These are phyloP conservation scores for Russula ochroleuca DNA, from an alignment of 768 basidiomycete genomes.

Conservation along the genomic window DNA sequence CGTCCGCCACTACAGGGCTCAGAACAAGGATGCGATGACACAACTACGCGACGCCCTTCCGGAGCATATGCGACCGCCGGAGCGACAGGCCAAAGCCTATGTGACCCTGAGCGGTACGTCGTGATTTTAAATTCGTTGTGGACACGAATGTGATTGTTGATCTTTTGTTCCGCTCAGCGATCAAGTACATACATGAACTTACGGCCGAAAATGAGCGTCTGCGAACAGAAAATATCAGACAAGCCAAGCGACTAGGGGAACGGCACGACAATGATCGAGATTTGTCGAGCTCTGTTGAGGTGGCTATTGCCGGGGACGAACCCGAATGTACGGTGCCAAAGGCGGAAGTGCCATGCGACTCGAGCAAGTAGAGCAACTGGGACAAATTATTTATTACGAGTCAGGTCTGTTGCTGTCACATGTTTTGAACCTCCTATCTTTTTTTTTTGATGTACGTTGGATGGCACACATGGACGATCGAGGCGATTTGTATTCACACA, in stretches of 20 bases:
- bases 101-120: conserved; percentile 24
- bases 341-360: conserved; percentile 7
- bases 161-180: conserved; percentile 13
- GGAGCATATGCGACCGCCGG: conserved; percentile 23
- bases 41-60: conserved; percentile 25
- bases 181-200: conserved; percentile 24
- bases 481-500: conserved; percentile 10
- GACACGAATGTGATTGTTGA: conserved; percentile 10
- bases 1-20: conserved; percentile 24
- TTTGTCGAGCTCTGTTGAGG: conserved; percentile 14
- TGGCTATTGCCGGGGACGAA: conserved; percentile 3
- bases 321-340: conserved; percentile 1
- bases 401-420: conserved; percentile 2
- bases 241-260: conserved; percentile 14
- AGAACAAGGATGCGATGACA: conserved; percentile 27
- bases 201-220: conserved; percentile 22
- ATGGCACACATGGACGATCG: conserved; percentile 22
- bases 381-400: conserved; percentile 22
- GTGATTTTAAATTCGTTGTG: conserved; percentile 2
- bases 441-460: conserved; percentile 16
- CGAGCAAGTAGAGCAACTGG: conserved; percentile 19
- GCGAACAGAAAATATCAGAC: conserved; percentile 19
- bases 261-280: conserved; percentile 11
- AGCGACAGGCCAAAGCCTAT: conserved; percentile 24
- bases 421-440: conserved; percentile 4